These are phyloP conservation scores for Mucor velutinosus DNA, from an alignment of 371 early-diverging fungal genomes.

Conservation along the genomic window DNA sequence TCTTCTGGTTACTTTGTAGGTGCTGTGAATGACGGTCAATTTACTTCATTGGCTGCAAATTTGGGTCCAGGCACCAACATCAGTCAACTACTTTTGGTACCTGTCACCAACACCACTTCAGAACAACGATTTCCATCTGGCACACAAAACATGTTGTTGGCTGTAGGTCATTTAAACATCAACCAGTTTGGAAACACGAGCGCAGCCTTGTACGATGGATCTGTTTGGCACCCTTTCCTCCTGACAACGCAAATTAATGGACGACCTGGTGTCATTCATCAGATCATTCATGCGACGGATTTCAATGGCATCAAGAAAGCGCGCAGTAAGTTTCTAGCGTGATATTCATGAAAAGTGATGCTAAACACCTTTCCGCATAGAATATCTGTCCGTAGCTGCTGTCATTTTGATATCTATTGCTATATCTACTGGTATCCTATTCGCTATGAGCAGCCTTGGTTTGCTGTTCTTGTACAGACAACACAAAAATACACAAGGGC, in stretches of 20 bases:
- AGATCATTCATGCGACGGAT: conserved; percentile 28
- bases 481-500: conserved; percentile 17
- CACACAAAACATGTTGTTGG: conserved; percentile 42
- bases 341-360: too few relatives aligned
- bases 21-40: neutral
- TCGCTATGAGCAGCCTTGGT: conserved; percentile 55
- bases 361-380: too few relatives aligned
- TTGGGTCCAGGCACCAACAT: conserved; percentile 8
- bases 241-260: conserved; percentile 44
- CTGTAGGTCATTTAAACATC: conserved; percentile 54
- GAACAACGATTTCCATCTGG: conserved; percentile 28
- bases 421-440: conserved; percentile 70
- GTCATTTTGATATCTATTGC: conserved; percentile 78
- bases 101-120: conserved; percentile 19
- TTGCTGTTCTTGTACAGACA: conserved; percentile 38
- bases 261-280: conserved; percentile 26
- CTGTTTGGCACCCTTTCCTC: conserved; percentile 64
- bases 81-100: conserved; percentile 39
- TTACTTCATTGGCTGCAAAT: neutral
- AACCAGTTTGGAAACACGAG: conserved; percentile 50
- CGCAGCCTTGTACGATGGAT: conserved; percentile 66
- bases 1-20: conserved; percentile 4
- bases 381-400: conserved; percentile 55
- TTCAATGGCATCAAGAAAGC: conserved; percentile 28
- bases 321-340: conserved; percentile 34